Evolutionary conservation across 495 filamentous ascomycete genomes (phyloP).

Genomic region (Penicillium subrubescens): DNA sequence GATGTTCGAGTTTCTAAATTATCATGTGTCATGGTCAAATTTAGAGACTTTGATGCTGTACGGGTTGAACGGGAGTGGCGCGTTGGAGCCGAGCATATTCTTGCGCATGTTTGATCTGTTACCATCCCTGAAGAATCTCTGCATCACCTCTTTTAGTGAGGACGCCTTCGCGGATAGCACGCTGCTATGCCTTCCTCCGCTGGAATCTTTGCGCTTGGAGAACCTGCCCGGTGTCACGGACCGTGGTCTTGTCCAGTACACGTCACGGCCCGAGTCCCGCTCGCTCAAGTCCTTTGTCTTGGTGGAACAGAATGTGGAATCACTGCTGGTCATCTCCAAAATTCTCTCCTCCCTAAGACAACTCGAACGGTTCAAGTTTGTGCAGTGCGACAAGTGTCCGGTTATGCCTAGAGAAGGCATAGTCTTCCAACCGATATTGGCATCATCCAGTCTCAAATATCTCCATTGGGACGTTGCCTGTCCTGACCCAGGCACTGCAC

Average conservation of each 20-base stretch:
- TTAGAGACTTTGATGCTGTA: constrained; percentile 77
- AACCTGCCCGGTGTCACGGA: constrained; percentile 77
- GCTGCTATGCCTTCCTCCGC: constrained; percentile 67
- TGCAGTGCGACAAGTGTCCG: constrained; percentile 64
- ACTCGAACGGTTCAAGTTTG: constrained; percentile 68
- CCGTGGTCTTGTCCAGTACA: constrained; percentile 72
- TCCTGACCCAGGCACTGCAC: constrained; percentile 43
- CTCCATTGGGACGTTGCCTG: constrained; percentile 82
- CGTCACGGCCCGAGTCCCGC: constrained; percentile 56
- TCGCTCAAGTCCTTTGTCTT: constrained; percentile 63
- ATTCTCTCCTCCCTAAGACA: constrained; percentile 67
- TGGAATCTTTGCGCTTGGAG: constrained; percentile 75
- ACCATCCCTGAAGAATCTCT: constrained; percentile 70
- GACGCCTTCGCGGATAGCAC: constrained; percentile 73
- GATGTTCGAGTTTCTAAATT: constrained; percentile 67
- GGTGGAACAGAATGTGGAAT: constrained; percentile 66
- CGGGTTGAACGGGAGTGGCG: constrained; percentile 57
- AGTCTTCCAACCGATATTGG: constrained; percentile 69
- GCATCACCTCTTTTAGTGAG: constrained; percentile 71
- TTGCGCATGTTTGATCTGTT: constrained; percentile 67
- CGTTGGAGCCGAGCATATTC: constrained; percentile 66
- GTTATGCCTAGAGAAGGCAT: constrained; percentile 59
- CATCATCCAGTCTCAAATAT: constrained; percentile 63
- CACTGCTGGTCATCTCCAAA: constrained; percentile 70
- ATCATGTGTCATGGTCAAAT: constrained; percentile 69